Evolutionary conservation across 768 basidiomycete species (phyloP), one percentile per base, ranked within the genome.

Genomic region (Pulveroboletus sp.): DNA sequence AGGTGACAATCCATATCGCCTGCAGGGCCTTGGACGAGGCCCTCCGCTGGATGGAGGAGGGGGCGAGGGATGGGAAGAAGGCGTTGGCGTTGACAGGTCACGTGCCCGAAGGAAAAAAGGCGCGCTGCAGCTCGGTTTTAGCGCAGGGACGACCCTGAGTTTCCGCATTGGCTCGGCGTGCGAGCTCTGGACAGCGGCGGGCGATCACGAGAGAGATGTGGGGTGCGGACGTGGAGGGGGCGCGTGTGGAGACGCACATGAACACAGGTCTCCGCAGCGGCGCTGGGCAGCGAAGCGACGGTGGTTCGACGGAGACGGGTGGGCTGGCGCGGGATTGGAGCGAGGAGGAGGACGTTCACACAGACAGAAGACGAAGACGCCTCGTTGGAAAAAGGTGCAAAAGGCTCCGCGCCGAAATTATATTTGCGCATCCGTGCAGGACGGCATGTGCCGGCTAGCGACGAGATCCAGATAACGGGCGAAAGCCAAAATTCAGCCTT

Each of bases 401-500:
- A 67, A 60, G 61, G 57, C 26, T 57, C 65, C 65, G 65, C 57
- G 54, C 61, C 64, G 65, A 67, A 66, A 64, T 64, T 52, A 50
- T 57, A 55, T 61, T 45, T 63, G 58, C 58, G 61, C 55, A 49
- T 55, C 58, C 55, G 61, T 36, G 47, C 50, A 54, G 46, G 46
- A 55, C 64, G 64, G 64, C 63, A 65, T 35, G 39, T 65, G 50
- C 64, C 64, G 62, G 50, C 8, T 60, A 45, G 57, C 52, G 64
- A 63, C 60, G 38, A 57, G 64, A 67, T 67, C 64, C 43, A 60
- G 65, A 62, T 62, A 56, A 46, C 61, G 61, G 63, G 43, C 32
- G 54, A 64, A 67, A 69, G 68, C 56, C 66, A 70, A 67, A 67
- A 63, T 63, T 46, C 48, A 54, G 63, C 65, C 57, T 51, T 54